These are phyloP conservation scores for Suillus paluster DNA, from an alignment of 768 basidiomycete species.

Conservation along the genomic window DNA sequence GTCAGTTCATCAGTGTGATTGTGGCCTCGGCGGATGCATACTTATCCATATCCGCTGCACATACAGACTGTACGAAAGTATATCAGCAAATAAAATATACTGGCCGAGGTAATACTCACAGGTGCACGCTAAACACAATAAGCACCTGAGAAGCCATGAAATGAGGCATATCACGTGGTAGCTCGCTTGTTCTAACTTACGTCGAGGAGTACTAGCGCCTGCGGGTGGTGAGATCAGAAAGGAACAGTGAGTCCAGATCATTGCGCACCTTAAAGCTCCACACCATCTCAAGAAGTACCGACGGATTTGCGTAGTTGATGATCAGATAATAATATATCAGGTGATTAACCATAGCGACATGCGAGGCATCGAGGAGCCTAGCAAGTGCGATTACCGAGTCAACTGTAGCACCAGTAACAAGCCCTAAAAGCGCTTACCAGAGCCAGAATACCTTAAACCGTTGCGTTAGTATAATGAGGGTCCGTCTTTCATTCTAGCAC, in stretches of 20 bases:
- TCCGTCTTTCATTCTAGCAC: not conserved
- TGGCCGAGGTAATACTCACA: not conserved
- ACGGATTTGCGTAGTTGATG: conserved; percentile 53
- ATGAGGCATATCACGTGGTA: not conserved
- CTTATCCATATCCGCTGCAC: not conserved
- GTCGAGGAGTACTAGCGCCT: not conserved
- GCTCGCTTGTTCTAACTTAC: not conserved
- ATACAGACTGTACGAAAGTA: not conserved
- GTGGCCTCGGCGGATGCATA: not conserved
- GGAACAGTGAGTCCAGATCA: not conserved
- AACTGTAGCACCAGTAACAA: conserved; percentile 19
- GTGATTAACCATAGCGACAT: conserved; percentile 54
- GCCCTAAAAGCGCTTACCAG: conserved; percentile 19
- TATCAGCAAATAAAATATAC: not conserved
- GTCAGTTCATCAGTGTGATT: not conserved
- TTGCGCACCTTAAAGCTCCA: conserved; percentile 47
- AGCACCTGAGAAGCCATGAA: not conserved
- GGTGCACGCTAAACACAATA: not conserved
- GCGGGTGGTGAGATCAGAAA: not conserved
- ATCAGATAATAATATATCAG: conserved; percentile 64
- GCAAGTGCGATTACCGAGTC: not conserved
- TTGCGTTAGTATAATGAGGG: not conserved
- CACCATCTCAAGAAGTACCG: conserved; percentile 45
- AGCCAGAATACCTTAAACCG: conserved; percentile 43
- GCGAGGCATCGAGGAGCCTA: conserved; percentile 61